Evolutionary conservation across 2,329 filamentous ascomycete species (phyloP).

Genomic region (Curvularia eragrostidis): DNA sequence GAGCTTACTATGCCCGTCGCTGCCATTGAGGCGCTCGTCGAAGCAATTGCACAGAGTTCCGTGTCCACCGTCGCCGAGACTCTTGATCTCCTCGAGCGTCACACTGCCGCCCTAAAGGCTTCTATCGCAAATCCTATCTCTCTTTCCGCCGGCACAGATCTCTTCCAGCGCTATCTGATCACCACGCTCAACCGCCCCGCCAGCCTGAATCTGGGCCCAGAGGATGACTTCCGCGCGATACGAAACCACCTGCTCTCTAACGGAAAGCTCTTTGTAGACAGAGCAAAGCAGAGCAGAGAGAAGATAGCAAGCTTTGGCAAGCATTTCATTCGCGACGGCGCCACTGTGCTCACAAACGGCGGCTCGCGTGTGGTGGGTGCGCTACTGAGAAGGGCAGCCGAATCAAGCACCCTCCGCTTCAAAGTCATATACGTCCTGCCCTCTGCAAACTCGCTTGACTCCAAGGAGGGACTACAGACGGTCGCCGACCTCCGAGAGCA

Average conservation of each 20-base stretch:
- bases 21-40: constrained; percentile 88
- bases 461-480: constrained; percentile 70
- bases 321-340: constrained; percentile 78
- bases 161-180: constrained; percentile 94
- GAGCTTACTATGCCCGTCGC: constrained; percentile 96
- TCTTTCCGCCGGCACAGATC: constrained; percentile 89
- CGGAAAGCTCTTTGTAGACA: constrained; percentile 81
- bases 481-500: constrained; percentile 73
- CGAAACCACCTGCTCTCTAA: constrained; percentile 84
- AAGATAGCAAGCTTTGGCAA: constrained; percentile 82
- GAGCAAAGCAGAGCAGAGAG: constrained; percentile 83
- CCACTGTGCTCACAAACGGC: constrained; percentile 87
- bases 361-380: constrained; percentile 84
- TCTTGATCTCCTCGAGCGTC: constrained; percentile 79
- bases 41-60: constrained; percentile 78
- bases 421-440: constrained; percentile 74
- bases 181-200: constrained; percentile 67
- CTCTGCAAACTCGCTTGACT: constrained; percentile 43
- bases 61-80: constrained; percentile 93
- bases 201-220: constrained; percentile 53
- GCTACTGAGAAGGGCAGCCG: constrained; percentile 75
- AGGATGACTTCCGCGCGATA: constrained; percentile 80
- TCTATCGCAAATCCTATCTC: constrained; percentile 88
- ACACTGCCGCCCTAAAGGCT: constrained; percentile 78
- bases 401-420: constrained; percentile 72